Evolutionary conservation across 441 rosid species (phyloP).

Genomic region (Gossypium gossypioides): DNA sequence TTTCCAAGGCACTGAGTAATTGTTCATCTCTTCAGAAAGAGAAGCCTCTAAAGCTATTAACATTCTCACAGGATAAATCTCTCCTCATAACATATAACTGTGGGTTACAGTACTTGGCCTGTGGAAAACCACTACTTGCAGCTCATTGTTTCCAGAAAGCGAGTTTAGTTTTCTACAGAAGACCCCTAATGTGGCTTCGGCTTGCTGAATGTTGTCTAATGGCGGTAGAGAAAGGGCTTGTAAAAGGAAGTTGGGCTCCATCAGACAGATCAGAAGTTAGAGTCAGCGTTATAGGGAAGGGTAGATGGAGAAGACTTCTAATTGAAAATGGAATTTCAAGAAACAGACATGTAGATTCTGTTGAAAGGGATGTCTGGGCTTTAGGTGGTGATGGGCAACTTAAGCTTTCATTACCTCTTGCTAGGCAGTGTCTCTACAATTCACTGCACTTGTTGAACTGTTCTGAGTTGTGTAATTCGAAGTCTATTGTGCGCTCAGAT

Average conservation of each 20-base stretch:
- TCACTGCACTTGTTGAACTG: conserved; percentile 57
- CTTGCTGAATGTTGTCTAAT: conserved; percentile 85
- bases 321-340: conserved; percentile 39
- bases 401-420: conserved; percentile 66
- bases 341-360: conserved; percentile 34
- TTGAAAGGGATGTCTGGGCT: conserved; percentile 24
- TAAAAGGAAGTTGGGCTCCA: conserved; percentile 28
- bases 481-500: conserved; percentile 28
- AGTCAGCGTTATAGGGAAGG: conserved; percentile 67
- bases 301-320: conserved; percentile 79
- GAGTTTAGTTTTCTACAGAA: conserved; percentile 47
- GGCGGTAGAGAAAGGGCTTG: conserved; percentile 75
- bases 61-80: conserved; percentile 82
- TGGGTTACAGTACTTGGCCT: conserved; percentile 74
- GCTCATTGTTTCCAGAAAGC: conserved; percentile 84
- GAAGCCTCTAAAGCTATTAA: conserved; percentile 51
- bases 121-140: conserved; percentile 79
- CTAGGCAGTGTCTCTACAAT: conserved; percentile 69
- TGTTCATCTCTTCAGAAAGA: conserved; percentile 64
- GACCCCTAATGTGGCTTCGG: conserved; percentile 83
- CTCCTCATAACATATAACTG: conserved; percentile 69
- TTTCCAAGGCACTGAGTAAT: conserved; percentile 63
- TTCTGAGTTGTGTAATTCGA: conserved; percentile 25
- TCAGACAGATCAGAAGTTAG: conserved; percentile 47
- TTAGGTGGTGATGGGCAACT: conserved; percentile 40